Conservation (phyloP, 208 protist genomes). For the Wallacemonas collosoma region DNA sequence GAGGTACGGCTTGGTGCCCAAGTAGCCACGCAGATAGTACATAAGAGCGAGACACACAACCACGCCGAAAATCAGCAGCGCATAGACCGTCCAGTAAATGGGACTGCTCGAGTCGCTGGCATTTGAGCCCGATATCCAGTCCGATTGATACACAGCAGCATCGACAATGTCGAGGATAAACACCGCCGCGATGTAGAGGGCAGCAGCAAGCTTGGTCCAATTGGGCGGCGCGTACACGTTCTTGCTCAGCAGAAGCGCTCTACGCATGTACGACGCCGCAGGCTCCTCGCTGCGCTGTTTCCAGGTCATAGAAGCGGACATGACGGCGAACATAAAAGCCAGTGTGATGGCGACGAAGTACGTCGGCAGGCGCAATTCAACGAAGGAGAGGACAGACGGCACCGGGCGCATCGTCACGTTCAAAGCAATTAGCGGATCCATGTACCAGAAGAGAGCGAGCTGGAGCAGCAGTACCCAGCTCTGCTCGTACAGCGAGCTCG, state of each 20-base stretch:
- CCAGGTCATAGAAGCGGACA: conserved; percentile 82
- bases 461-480: conserved; percentile 69
- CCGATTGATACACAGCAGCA: conserved; percentile 21
- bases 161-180: conserved; percentile 60
- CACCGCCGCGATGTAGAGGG: conserved; percentile 48
- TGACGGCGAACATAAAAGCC: conserved; percentile 85
- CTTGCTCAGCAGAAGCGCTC: conserved; percentile 31
- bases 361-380: conserved; percentile 74
- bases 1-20: conserved; percentile 84
- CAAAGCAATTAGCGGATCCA: conserved; percentile 68
- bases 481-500: conserved; percentile 77
- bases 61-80: conserved; percentile 46
- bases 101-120: conserved; percentile 1
- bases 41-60: conserved; percentile 62
- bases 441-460: conserved; percentile 69
- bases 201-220: conserved; percentile 70
- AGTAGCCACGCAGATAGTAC: conserved; percentile 59
- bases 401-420: conserved; percentile 35
- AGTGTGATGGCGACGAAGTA: conserved; percentile 76
- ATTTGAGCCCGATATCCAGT: conserved; percentile 25
- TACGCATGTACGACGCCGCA: neutral
- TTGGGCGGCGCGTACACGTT: conserved; percentile 76
- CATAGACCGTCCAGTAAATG: conserved; percentile 37
- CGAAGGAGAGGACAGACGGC: conserved; percentile 63
- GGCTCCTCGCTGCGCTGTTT: conserved; percentile 16